Evolutionary conservation across 768 basidiomycete genomes (phyloP), one percentile per base, ranked within the genome.

Genomic region (Phylloporus arenicola): DNA sequence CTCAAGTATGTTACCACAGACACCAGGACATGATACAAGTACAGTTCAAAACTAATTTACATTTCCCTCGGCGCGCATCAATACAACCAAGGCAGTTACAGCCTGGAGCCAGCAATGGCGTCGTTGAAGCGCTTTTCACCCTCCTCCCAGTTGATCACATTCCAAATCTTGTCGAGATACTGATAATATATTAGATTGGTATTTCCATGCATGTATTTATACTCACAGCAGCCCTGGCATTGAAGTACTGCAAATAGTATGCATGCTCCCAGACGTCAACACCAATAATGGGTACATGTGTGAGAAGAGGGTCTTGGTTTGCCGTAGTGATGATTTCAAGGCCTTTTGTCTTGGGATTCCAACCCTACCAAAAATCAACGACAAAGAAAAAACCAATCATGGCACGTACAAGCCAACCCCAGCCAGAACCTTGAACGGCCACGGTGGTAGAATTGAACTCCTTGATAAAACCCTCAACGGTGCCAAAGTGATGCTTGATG

Each of bases 191-290:
- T 52, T 49, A 56, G 31, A 29, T 4, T 12, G 24, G 8, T 14
- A 31, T 43, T 37, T 35, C 27, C 11, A 6, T 3, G 22, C 33
- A 4, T 4, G 43, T 10, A 38, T 10, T 35, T 20, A 19, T 27
- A 77, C 92, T 68, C 64, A 95, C 92, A 64, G 91, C 88, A 48
- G 75, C 82, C 78, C 94, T 95, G 62, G 92, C 92, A 70, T 96
- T 97, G 68, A 88, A 82, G 75, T 97, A 97, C 70, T 97, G 92
- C 63, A 96, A 81, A 74, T 96, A 97, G 77, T 92, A 92, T 44
- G 91, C 92, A 63, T 95, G 92, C 73, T 95, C 92, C 92, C 93
- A 95, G 64, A 94, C 84, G 58, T 94, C 92, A 60, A 96, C 82
- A 47, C 93, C 92, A 60, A 95, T 88, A 72, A 96, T 77, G 48